Percentiles rank a stretch among this genome's conserved stretches.
phyloP scores from a whole-genome alignment of 2,329 filamentous ascomycete genomes.

The Erysiphe pulchra region DNA sequence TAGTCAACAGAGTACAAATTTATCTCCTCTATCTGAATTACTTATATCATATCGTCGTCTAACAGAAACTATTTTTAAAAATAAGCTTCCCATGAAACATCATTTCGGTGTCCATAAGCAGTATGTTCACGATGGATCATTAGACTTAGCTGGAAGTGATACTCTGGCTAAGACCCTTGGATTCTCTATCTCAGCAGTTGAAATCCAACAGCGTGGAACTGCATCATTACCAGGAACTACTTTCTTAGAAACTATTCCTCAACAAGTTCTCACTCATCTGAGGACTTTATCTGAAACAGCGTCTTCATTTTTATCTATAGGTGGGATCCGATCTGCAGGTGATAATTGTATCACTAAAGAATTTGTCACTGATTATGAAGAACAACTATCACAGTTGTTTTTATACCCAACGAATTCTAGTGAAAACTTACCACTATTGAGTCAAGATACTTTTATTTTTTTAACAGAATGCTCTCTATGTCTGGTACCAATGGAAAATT shows the following conservation, averaged over 20 bases:
- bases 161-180: conserved; percentile 43
- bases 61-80: conserved; percentile 29
- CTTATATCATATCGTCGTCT: conserved; percentile 33
- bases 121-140: conserved; percentile 6
- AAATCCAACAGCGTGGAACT: conserved; percentile 76
- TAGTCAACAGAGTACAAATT: conserved; percentile 16
- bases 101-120: not conserved
- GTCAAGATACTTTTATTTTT: conserved; percentile 53
- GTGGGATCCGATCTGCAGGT: conserved; percentile 34
- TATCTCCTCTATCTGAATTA: conserved; percentile 24
- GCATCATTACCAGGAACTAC: conserved; percentile 49
- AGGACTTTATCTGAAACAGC: conserved; percentile 75
- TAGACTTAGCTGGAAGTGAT: conserved; percentile 28
- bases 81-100: conserved; percentile 21
- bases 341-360: conserved; percentile 38
- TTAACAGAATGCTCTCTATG: conserved; percentile 55
- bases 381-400: conserved; percentile 56
- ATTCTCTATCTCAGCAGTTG: conserved; percentile 63
- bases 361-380: conserved; percentile 38
- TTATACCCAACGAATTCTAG: not conserved
- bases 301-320: conserved; percentile 58
- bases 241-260: conserved; percentile 60
- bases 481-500: conserved; percentile 36
- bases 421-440: conserved; percentile 21
- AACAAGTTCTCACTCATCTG: conserved; percentile 63